Evolutionary conservation across 2,329 filamentous ascomycete genomes (phyloP).

Genomic region (Dactylellina sp.): DNA sequence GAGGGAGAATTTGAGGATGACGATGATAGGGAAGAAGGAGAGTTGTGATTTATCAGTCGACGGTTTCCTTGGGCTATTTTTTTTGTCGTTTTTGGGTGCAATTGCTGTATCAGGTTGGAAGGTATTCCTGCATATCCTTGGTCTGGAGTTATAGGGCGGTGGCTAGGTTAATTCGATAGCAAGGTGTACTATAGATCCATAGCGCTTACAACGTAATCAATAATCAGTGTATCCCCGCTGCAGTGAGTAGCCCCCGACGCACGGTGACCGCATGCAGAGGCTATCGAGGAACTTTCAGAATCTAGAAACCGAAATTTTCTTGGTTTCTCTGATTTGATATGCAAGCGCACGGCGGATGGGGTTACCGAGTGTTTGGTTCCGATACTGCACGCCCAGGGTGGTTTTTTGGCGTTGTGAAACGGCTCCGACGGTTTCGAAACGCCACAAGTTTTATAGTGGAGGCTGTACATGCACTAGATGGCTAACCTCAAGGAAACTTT

Average conservation of each 20-base stretch:
- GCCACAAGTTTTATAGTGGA: conserved; percentile 45
- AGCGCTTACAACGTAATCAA: conserved; percentile 55
- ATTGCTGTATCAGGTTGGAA: conserved; percentile 46
- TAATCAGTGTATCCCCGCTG: conserved; percentile 24
- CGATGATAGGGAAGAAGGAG: conserved; percentile 53
- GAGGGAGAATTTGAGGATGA: conserved; percentile 54
- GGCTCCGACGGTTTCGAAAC: conserved; percentile 55
- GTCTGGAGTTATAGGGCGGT: conserved; percentile 50
- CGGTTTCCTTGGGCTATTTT: conserved; percentile 15
- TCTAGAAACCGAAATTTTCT: conserved; percentile 10
- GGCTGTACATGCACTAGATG: conserved; percentile 29
- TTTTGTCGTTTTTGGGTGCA: conserved; percentile 44
- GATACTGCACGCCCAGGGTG: conserved; percentile 26
- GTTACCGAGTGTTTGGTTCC: conserved; percentile 25
- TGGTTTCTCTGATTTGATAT: background rate
- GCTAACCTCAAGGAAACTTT: conserved; percentile 22
- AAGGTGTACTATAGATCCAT: conserved; percentile 56
- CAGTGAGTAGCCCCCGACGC: background rate
- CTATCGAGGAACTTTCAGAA: background rate
- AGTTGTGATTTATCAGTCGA: conserved; percentile 28
- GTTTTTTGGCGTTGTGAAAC: conserved; percentile 46
- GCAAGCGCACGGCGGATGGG: conserved; percentile 19
- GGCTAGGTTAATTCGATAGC: conserved; percentile 50
- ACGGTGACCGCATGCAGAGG: conserved; percentile 21
- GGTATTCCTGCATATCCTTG: conserved; percentile 48